Conservation (phyloP, 164 flowering plant genomes). For the grape (Vitis vinifera) region DNA sequence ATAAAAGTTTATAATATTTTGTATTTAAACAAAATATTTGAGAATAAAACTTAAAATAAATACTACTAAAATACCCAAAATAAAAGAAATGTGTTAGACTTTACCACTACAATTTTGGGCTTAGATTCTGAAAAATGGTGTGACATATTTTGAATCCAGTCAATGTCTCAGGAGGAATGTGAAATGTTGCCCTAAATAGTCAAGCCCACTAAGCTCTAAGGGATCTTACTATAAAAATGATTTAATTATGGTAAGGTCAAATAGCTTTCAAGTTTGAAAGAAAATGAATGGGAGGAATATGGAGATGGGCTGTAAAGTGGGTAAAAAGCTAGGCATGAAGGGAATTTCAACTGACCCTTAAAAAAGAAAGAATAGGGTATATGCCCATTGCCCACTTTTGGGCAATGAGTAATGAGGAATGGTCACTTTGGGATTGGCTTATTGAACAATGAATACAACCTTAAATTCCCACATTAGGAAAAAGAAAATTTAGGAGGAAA, state of each 20-base stretch:
- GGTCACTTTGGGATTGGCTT: constrained; percentile 4
- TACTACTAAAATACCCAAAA: too few species aligned
- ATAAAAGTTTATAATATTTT: too few species aligned
- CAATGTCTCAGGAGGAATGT: neutral
- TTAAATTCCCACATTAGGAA: constrained; percentile 24
- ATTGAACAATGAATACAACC: constrained; percentile 1
- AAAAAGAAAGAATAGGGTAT: neutral
- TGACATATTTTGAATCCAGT: too few species aligned
- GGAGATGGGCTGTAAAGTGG: constrained; percentile 27
- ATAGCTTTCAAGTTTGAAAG: constrained; percentile 16
- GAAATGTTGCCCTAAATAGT: constrained; percentile 5
- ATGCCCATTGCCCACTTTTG: neutral
- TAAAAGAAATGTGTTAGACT: too few species aligned
- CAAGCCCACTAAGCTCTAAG: constrained; percentile 5
- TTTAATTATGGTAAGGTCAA: constrained; percentile 2
- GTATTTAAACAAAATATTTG: too few species aligned
- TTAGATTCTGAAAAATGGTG: too few species aligned
- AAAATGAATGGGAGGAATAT: constrained; percentile 7
- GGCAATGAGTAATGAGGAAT: neutral
- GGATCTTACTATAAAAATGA: constrained; percentile 5
- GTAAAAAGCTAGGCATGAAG: neutral
- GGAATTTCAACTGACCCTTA: constrained; percentile 18
- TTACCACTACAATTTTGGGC: too few species aligned
- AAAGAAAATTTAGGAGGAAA: neutral
- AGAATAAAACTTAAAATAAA: too few species aligned